phyloP scores from a whole-genome alignment of 2,329 filamentous ascomycete genomes.

The Alternaria novae-zelandiae region DNA sequence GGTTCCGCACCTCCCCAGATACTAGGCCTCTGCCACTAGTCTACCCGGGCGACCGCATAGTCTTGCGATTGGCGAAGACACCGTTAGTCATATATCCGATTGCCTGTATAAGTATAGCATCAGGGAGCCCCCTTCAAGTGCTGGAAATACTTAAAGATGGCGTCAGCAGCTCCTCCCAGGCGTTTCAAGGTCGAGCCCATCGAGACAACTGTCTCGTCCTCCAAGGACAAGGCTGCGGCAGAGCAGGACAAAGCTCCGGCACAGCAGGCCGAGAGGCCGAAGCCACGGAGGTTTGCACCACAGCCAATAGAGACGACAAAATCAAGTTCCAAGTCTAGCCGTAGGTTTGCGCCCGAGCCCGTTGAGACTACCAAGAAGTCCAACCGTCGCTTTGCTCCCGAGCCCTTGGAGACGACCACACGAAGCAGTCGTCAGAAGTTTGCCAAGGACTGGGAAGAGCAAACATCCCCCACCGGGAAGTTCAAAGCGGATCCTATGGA shows the following conservation, averaged over 20 bases:
- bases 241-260: constrained; percentile 69
- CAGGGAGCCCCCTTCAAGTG: constrained; percentile 7
- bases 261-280: constrained; percentile 38
- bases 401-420: constrained; percentile 46
- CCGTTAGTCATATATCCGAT: constrained; percentile 23
- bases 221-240: constrained; percentile 74
- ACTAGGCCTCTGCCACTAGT: constrained; percentile 25
- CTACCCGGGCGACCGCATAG: constrained; percentile 24
- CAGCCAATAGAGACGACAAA: constrained; percentile 49
- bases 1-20: constrained; percentile 26
- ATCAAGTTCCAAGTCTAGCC: constrained; percentile 22
- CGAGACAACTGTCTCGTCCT: constrained; percentile 42
- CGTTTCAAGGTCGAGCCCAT: constrained; percentile 49
- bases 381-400: constrained; percentile 56
- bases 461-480: constrained; percentile 27
- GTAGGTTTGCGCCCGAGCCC: constrained; percentile 71
- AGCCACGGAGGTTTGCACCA: constrained; percentile 41
- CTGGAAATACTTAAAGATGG: constrained; percentile 29
- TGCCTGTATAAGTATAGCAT: constrained; percentile 6
- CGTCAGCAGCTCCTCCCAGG: constrained; percentile 38
- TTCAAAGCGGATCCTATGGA: constrained; percentile 41
- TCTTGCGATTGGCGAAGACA: constrained; percentile 19
- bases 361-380: constrained; percentile 70
- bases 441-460: constrained; percentile 33
- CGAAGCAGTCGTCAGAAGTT: constrained; percentile 38